Evolutionary conservation across 1,139 yeast species (phyloP).

Genomic region (Taphrina flavorubra): DNA sequence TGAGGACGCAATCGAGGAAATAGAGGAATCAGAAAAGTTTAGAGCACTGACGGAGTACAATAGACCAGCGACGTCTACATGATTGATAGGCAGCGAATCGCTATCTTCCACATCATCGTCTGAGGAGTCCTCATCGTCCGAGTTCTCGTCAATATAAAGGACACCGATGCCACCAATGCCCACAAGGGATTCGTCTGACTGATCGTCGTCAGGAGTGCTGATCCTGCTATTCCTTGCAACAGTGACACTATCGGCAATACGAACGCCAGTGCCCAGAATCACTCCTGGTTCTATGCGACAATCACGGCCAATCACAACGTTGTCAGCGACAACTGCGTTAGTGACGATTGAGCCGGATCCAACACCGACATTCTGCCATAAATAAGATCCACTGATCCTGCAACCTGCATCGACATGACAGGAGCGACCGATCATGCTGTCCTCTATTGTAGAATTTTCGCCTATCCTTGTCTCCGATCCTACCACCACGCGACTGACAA

Average conservation of each 20-base stretch:
- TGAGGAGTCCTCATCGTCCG: constrained; percentile 56
- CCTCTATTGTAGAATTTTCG: constrained; percentile 61
- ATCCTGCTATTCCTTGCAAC: constrained; percentile 47
- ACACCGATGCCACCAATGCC: constrained; percentile 61
- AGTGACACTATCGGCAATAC: constrained; percentile 58
- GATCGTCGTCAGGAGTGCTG: constrained; percentile 48
- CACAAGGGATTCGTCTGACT: constrained; percentile 47
- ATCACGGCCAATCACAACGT: constrained; percentile 61
- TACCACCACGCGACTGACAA: constrained; percentile 74
- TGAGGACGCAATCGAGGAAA: constrained; percentile 59
- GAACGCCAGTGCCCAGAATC: constrained; percentile 79
- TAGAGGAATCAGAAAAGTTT: constrained; percentile 79
- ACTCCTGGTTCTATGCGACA: constrained; percentile 67
- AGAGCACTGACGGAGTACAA: constrained; percentile 68
- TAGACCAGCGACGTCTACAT: constrained; percentile 46
- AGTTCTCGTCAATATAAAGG: constrained; percentile 65
- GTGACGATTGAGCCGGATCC: constrained; percentile 67
- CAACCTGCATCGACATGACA: constrained; percentile 85
- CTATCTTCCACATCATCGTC: constrained; percentile 52
- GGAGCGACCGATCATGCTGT: constrained; percentile 81
- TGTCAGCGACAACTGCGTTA: constrained; percentile 72
- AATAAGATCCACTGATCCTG: constrained; percentile 69
- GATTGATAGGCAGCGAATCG: constrained; percentile 48
- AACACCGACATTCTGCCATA: constrained; percentile 82
- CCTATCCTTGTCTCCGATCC: constrained; percentile 61